Percentiles rank a stretch among this genome's conserved stretches.
These are phyloP conservation scores for Alternaria metachromatica DNA, from an alignment of 2,329 filamentous ascomycete genomes.

Conservation along the genomic window DNA sequence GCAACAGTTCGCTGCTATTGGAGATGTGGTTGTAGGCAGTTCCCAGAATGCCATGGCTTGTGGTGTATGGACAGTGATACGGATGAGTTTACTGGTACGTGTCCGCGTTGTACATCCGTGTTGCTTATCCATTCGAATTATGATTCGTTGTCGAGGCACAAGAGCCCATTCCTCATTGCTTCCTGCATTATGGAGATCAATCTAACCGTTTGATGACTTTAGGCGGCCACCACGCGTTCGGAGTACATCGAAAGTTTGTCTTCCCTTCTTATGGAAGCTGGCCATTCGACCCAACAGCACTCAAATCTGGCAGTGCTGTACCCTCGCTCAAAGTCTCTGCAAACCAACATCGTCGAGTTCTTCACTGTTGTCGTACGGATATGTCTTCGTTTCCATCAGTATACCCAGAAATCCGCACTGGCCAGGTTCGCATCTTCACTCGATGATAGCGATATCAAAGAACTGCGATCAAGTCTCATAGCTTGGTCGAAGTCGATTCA, in stretches of 20 bases:
- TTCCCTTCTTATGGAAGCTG: constrained; percentile 49
- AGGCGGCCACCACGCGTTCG: constrained; percentile 39
- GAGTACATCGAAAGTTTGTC: constrained; percentile 51
- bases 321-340: constrained; percentile 46
- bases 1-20: constrained; percentile 54
- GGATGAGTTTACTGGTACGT: constrained; percentile 51
- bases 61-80: constrained; percentile 55
- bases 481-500: constrained; percentile 48
- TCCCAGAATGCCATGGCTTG: constrained; percentile 55
- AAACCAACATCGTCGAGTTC: constrained; percentile 47
- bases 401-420: not conserved
- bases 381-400: not conserved
- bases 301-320: constrained; percentile 50
- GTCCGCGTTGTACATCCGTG: not conserved
- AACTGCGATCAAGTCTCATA: not conserved
- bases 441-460: not conserved
- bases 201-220: not conserved
- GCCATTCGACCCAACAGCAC: constrained; percentile 50
- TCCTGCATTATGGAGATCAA: not conserved
- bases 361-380: not conserved
- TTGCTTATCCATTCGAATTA: too few species aligned
- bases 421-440: not conserved
- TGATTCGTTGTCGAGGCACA: not conserved
- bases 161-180: not conserved
- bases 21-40: constrained; percentile 52